phyloP scores from a whole-genome alignment of 139 green algal species.

The Tetratostichococcus sp. region DNA sequence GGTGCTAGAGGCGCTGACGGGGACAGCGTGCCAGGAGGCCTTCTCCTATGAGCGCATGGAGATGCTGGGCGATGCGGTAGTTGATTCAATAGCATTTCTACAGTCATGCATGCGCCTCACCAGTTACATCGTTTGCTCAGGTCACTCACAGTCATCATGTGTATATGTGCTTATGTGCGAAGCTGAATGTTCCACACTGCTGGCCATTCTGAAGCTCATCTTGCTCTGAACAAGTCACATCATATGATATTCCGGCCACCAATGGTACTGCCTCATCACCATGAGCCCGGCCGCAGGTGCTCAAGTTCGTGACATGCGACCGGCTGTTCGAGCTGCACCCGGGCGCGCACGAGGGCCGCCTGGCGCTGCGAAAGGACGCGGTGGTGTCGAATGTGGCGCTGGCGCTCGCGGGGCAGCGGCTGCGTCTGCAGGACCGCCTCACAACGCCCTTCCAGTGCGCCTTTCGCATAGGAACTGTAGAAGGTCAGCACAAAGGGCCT shows the following conservation, averaged over 20 bases:
- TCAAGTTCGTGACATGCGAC: background rate
- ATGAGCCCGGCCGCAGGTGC: background rate
- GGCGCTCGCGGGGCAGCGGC: background rate
- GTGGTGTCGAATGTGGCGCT: conserved; percentile 37
- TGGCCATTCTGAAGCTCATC: no score
- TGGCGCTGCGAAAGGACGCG: conserved; percentile 35
- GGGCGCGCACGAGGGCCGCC: conserved; percentile 38
- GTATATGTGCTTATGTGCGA: no score
- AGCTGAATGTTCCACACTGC: no score
- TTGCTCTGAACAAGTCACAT: no score
- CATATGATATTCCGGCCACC: no score
- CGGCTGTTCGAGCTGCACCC: conserved; percentile 8
- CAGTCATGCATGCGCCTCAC: no score
- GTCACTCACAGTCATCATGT: no score
- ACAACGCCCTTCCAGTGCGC: background rate
- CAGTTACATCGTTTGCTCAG: no score
- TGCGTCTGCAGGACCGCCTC: background rate
- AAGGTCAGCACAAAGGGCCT: no score
- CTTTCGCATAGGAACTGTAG: no score
- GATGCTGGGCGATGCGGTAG: conserved; percentile 33
- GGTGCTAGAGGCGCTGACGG: conserved; percentile 33
- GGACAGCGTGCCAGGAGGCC: conserved; percentile 18
- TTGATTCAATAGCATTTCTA: no score
- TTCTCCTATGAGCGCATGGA: conserved; percentile 38
- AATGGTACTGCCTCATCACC: no score